phyloP scores from a whole-genome alignment of 768 basidiomycete species.

The Punctularia strigosozonata region DNA sequence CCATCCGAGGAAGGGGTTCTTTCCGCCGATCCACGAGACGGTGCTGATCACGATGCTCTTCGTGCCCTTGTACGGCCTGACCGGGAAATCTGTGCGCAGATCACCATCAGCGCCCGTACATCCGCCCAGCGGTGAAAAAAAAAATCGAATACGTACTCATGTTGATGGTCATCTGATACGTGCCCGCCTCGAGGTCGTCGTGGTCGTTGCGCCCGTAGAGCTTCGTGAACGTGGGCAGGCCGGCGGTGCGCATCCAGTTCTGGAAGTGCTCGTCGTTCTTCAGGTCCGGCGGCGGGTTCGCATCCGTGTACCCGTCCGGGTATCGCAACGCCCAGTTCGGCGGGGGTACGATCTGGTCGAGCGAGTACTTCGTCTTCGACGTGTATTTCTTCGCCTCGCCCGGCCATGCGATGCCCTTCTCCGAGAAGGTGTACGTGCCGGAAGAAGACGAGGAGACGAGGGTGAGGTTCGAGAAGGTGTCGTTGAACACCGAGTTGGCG shows the following conservation, averaged over 20 bases:
- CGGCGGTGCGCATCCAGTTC: conserved; percentile 99
- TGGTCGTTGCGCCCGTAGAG: conserved; percentile 87
- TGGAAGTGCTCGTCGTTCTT: conserved; percentile 84
- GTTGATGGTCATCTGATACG: conserved; percentile 63
- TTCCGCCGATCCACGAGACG: conserved; percentile 97
- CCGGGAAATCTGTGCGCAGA: conserved; percentile 86
- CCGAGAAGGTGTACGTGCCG: conserved; percentile 61
- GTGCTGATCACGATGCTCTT: conserved; percentile 97
- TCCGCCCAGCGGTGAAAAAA: conserved; percentile 3
- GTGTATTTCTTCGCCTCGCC: conserved; percentile 90
- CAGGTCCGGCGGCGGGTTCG: conserved; percentile 62
- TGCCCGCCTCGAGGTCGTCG: conserved; percentile 56
- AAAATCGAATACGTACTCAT: conserved; percentile 51
- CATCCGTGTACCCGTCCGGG: conserved; percentile 60
- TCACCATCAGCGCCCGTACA: conserved; percentile 6
- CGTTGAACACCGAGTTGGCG: conserved; percentile 95
- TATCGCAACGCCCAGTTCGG: conserved; percentile 80
- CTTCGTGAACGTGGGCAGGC: conserved; percentile 93
- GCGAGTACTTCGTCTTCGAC: conserved; percentile 43
- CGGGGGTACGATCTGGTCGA: conserved; percentile 73
- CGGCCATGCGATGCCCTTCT: conserved; percentile 86
- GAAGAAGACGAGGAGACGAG: conserved; percentile 40
- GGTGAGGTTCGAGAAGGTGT: conserved; percentile 63
- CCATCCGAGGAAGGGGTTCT: conserved; percentile 98
- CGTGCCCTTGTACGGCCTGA: conserved; percentile 81